Base-by-base conservation (phyloP, 768 basidiomycete species). In the Artomyces pyxidatus region DNA sequence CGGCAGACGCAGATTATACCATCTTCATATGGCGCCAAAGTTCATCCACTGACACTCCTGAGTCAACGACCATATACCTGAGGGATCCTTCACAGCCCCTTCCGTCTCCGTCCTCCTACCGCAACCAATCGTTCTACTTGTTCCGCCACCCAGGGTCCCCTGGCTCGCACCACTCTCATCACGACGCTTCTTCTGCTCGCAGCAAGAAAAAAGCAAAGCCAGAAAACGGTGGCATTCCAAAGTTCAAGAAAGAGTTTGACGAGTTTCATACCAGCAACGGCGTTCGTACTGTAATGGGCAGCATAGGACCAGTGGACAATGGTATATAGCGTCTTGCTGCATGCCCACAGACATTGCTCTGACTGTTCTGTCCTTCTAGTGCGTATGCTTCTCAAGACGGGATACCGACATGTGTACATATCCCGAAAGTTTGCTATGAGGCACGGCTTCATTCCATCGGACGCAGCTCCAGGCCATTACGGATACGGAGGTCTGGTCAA, bases 371-470 rank as follows among this genome's bases (percentile, higher is more conserved):
- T 41, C 14, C 2, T 16, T 19, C 0, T 58, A 91, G 91, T 94
- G 1, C 81, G 88, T 17, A 99, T 97, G 94, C 76, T 97, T 32
- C 73, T 99, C 51, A 95, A 91, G 66, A 76, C 80, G 16, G 94
- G 96, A 16, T 86, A 98, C 65, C 75, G 91, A 12, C 83, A 94
- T 59, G 94, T 97, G 44, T 99, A 99, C 67, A 85, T 99, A 50
- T 96, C 93, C 11, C 79, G 96, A 48, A 85, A 86, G 61, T 99
- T 98, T 60, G 96, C 96, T 2, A 70, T 82, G 53, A 77, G 81
- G 55, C 80, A 96, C 62, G 85, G 84, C 1, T 91, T 99, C 63
- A 87, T 97, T 48, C 89, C 91, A 2, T 69, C 73, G 19, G 90
- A 93, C 55, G 87, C 92, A 49, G 80, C 81, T 1, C 92, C 90